A percentile compares a stretch with the other conserved stretches of the same genome.
These are phyloP conservation scores for Epichloe baconii DNA, from an alignment of 2,329 filamentous ascomycete genomes.

Conservation along the genomic window DNA sequence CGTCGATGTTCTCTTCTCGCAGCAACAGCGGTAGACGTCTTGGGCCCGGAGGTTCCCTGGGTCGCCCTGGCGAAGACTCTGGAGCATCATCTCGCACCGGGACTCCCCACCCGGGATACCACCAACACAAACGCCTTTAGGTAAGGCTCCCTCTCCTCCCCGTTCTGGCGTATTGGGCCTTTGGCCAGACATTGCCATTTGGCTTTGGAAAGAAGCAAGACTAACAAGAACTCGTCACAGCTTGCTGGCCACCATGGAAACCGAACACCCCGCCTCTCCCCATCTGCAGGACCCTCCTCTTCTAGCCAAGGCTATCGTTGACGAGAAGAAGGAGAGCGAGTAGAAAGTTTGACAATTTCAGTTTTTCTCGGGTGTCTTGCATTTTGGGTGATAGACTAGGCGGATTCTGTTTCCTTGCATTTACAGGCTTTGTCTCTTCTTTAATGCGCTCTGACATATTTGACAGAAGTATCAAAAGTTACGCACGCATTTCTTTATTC, in stretches of 20 bases:
- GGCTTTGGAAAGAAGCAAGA: neutral
- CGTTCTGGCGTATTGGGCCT: neutral
- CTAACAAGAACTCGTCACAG: slow-evolving; percentile 18
- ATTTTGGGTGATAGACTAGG: slow-evolving; percentile 40
- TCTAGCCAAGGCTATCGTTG: slow-evolving; percentile 47
- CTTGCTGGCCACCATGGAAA: slow-evolving; percentile 47
- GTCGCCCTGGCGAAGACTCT: slow-evolving; percentile 70
- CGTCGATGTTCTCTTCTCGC: slow-evolving; percentile 76
- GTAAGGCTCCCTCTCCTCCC: slow-evolving; percentile 39
- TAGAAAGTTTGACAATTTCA: slow-evolving; percentile 22
- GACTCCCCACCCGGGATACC: slow-evolving; percentile 54
- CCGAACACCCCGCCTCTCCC: slow-evolving; percentile 56
- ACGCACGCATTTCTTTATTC: slow-evolving; percentile 22
- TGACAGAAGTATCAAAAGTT: slow-evolving; percentile 33
- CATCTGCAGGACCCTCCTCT: slow-evolving; percentile 55
- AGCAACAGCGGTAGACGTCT: slow-evolving; percentile 81
- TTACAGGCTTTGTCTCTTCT: slow-evolving; percentile 15
- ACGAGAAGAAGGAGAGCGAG: slow-evolving; percentile 42
- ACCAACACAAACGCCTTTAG: slow-evolving; percentile 83
- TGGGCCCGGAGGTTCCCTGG: slow-evolving; percentile 59
- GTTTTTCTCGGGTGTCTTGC: slow-evolving; percentile 26
- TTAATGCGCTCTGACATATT: slow-evolving; percentile 17
- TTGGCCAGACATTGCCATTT: neutral
- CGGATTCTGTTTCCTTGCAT: slow-evolving; percentile 24
- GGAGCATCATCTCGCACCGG: slow-evolving; percentile 78